phyloP scores from a whole-genome alignment of 176 grass and related monocot species.

The Dendrocalamus sinicus region DNA sequence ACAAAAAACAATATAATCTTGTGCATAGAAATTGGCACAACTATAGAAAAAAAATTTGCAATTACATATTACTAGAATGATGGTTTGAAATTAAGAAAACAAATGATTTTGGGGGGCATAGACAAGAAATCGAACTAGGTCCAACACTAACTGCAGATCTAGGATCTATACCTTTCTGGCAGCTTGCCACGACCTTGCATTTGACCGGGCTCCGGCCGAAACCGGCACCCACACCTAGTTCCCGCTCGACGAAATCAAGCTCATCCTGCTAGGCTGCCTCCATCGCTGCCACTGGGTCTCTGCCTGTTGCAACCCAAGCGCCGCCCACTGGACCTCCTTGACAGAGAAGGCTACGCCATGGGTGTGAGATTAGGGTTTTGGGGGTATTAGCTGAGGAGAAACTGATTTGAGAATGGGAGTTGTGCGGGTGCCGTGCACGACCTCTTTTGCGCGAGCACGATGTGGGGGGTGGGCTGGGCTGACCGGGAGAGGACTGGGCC shows the following conservation, averaged over 20 bases:
- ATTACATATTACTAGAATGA: neutral
- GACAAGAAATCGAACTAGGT: neutral
- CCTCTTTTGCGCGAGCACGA: no score
- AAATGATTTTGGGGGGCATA: neutral
- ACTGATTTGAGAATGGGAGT: neutral
- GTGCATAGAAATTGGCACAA: no score
- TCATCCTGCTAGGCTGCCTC: slow-evolving; percentile 29
- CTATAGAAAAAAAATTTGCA: neutral
- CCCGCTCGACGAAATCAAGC: slow-evolving; percentile 49
- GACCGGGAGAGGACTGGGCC: no score
- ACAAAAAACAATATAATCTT: no score
- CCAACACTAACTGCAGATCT: neutral
- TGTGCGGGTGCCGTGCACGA: no score
- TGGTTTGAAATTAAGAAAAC: neutral
- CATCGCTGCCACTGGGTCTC: neutral
- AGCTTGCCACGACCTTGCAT: slow-evolving; percentile 53
- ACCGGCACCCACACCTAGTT: slow-evolving; percentile 37
- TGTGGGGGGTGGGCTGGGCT: no score
- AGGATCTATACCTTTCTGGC: slow-evolving; percentile 50
- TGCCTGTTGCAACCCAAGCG: slow-evolving; percentile 47
- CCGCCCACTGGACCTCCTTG: slow-evolving; percentile 43
- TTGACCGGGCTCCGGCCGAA: slow-evolving; percentile 33
- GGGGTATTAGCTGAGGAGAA: neutral
- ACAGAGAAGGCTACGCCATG: slow-evolving; percentile 55
- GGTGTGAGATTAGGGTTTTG: neutral